These are phyloP conservation scores for Podospora pseudopauciseta DNA, from an alignment of 495 filamentous ascomycete species.

Conservation along the genomic window DNA sequence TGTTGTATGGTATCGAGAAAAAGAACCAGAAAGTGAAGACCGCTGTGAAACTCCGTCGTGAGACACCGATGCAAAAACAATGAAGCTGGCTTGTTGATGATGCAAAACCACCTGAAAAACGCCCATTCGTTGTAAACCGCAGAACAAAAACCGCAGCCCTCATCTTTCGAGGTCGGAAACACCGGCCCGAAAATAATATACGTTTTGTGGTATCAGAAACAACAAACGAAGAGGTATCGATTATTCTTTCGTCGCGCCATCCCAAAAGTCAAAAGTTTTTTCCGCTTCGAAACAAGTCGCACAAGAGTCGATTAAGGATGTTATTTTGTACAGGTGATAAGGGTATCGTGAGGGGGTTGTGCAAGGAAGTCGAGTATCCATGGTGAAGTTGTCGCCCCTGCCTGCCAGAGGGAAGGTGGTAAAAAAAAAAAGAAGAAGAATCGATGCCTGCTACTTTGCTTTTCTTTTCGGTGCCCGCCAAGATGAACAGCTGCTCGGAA, in stretches of 20 bases:
- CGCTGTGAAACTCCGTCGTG: slow-evolving; percentile 32
- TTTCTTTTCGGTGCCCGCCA: slow-evolving; percentile 36
- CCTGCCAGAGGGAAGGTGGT: slow-evolving; percentile 24
- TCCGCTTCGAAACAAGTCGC: slow-evolving; percentile 27
- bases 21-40: slow-evolving; percentile 23
- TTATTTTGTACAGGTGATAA: slow-evolving; percentile 34
- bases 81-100: slow-evolving; percentile 25
- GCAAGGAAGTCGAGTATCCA: slow-evolving; percentile 26
- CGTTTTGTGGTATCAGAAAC: slow-evolving; percentile 24
- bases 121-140: slow-evolving; percentile 27
- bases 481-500: slow-evolving; percentile 36
- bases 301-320: slow-evolving; percentile 34
- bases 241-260: slow-evolving; percentile 37
- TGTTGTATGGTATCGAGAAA: slow-evolving; percentile 34
- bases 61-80: slow-evolving; percentile 36
- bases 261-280: slow-evolving; percentile 33
- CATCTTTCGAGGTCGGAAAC: slow-evolving; percentile 34
- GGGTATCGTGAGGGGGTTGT: slow-evolving; percentile 16
- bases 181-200: slow-evolving; percentile 25
- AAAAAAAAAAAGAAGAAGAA: slow-evolving; percentile 27
- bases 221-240: slow-evolving; percentile 36
- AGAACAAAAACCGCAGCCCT: slow-evolving; percentile 23
- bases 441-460: slow-evolving; percentile 36
- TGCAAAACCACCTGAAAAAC: slow-evolving; percentile 37
- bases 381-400: slow-evolving; percentile 20